Base-by-base conservation (phyloP, 2,329 filamentous ascomycete genomes). In the Huntiella moniliformis region DNA sequence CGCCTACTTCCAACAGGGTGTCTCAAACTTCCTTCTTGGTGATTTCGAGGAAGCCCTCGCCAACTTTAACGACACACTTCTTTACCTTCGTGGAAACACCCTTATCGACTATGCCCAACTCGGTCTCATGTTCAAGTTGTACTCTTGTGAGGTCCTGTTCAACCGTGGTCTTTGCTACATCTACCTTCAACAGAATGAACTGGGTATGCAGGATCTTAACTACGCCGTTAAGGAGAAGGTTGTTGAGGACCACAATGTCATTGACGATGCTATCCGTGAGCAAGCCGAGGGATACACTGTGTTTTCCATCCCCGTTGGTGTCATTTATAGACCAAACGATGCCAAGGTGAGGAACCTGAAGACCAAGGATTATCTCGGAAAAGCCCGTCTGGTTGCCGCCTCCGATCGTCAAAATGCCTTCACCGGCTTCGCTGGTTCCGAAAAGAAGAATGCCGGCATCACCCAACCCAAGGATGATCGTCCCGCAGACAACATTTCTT, bases 291-390 rank as follows among this genome's bases (percentile, higher is more conserved):
- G 88, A 40, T 98, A 98, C 58, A 96, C 91, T 0, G 91, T 98
- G 37, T 98, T 98, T 64, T 96, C 87, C 0, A 96, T 96, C 45
- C 91, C 91, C 0, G 87, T 96, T 10, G 91, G 91, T 17, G 83
- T 95, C 31, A 74, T 98, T 12, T 98, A 96, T 63, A 73, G 91
- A 49, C 91, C 91, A 16, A 96, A 95, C 58, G 87, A 93, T 56
- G 87, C 91, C 52, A 98, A 98, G 63, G 91, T 98, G 53, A 92
- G 92, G 63, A 98, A 98, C 57, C 68, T 98, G 56, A 94, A 95
- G 67, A 84, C 86, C 16, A 96, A 96, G 60, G 87, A 98, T 58
- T 98, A 98, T 56, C 76, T 98, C 3, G 91, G 91, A 51, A 95
- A 95, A 62, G 86, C 91, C n/a, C 76, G 85, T 50, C 68, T 98